phyloP scores from a whole-genome alignment of 2,329 filamentous ascomycete species.

The Tolypocladium nubicola region DNA sequence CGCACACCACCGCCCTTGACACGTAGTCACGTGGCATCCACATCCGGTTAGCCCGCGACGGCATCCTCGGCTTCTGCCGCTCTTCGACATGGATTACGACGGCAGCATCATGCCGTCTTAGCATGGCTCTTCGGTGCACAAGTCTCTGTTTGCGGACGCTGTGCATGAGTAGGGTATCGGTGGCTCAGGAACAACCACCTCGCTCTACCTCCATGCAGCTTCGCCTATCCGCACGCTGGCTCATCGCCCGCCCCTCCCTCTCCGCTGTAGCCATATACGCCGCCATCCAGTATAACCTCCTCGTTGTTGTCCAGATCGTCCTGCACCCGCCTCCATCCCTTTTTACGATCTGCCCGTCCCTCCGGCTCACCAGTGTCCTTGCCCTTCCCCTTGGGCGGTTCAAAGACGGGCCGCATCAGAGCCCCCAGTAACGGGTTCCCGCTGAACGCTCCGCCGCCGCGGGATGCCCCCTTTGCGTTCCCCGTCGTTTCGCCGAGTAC shows the following conservation, averaged over 20 bases:
- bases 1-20: conserved; percentile 14
- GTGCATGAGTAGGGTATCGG: not conserved
- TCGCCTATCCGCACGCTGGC: conserved; percentile 25
- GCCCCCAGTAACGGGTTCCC: conserved; percentile 56
- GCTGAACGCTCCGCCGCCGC: conserved; percentile 50
- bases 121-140: not conserved
- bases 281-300: conserved; percentile 46
- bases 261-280: conserved; percentile 30
- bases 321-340: conserved; percentile 49
- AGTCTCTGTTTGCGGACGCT: not conserved
- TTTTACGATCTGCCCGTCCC: conserved; percentile 32
- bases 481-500: conserved; percentile 22
- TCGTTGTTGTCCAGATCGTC: conserved; percentile 51
- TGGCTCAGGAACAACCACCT: too few species aligned
- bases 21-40: conserved; percentile 21
- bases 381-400: conserved; percentile 41
- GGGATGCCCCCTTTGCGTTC: conserved; percentile 13
- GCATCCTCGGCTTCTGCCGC: not conserved
- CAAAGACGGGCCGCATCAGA: conserved; percentile 53
- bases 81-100: not conserved
- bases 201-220: not conserved
- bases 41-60: not conserved
- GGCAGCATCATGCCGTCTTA: not conserved
- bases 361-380: conserved; percentile 14
- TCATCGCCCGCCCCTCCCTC: conserved; percentile 16